Base-by-base conservation (phyloP, 2,329 filamentous ascomycete species). In the Grosmannia clavigera region DNA sequence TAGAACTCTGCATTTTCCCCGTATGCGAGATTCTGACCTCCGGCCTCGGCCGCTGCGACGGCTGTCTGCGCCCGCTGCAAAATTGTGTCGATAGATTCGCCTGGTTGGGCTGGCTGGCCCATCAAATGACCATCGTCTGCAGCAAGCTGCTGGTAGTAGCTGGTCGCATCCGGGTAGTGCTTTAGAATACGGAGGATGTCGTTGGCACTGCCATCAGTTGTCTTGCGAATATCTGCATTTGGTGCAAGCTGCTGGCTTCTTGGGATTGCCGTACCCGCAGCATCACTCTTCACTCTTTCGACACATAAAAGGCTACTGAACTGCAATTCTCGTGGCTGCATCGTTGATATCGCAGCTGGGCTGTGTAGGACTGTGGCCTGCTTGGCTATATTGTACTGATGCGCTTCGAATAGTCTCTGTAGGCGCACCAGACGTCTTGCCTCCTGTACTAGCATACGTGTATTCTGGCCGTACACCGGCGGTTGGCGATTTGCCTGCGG, bases 1-100 rank as follows among this genome's bases (percentile, higher is more conserved):
- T 55, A 68, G 64, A 72, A 79, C 10, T 63, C 58, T 0, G 64
- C 38, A 60, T 73, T 73, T 58, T 78, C 76, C 5, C 65, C 53
- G 29, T 64, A 57, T 6, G 68, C 70, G 60, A 74, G 68, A 66
- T 72, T 75, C 60, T 68, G 14, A 22, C 25, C 33, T 22, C 46
- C 33, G 4, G n/a, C 16, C 25, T 33, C 33, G 12, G 57, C 22
- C 12, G 48, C 25, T 2, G 43, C 50, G 9, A 22, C 16, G 5
- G 35, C 46, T 6, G 11, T 22, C 10, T 31, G 4, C 16, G 43
- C 40, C 27, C 40, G 25, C 43, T 14, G 40, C 14, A 33, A 5
- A 7, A 57, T 64, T 16, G 55, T 16, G 27, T 53, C 27, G 12
- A 43, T 16, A 4, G 58, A 16, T 12, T 60, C 54, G 38, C 33